phyloP scores from a whole-genome alignment of 2,329 filamentous ascomycete species.

The Aspergillus sp. region DNA sequence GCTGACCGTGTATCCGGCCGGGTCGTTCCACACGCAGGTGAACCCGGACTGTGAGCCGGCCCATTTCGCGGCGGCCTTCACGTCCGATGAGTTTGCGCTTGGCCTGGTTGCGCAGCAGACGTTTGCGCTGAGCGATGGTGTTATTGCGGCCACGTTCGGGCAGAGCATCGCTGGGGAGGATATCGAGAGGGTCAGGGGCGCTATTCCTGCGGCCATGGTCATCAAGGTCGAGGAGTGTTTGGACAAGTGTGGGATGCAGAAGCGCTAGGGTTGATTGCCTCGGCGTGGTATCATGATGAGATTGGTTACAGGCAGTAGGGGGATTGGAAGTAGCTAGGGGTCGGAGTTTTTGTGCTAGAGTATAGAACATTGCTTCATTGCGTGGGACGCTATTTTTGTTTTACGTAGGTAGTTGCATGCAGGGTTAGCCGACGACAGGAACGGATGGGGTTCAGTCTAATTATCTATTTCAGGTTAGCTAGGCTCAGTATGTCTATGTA shows the following conservation, averaged over 20 bases:
- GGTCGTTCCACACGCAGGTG: constrained; percentile 25
- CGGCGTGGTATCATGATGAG: not conserved
- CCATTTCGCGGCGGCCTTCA: constrained; percentile 23
- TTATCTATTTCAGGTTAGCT: too few relatives aligned
- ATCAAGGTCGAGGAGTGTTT: constrained; percentile 24
- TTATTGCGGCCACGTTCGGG: constrained; percentile 18
- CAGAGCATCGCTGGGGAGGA: constrained; percentile 20
- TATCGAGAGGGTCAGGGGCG: constrained; percentile 17
- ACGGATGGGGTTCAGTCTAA: too few relatives aligned
- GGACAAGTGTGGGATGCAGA: constrained; percentile 21
- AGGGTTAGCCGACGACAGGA: too few relatives aligned
- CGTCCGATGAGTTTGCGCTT: constrained; percentile 19
- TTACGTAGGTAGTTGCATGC: too few relatives aligned
- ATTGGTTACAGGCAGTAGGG: not conserved
- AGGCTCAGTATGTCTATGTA: too few relatives aligned
- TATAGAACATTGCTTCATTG: too few relatives aligned
- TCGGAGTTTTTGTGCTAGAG: too few relatives aligned
- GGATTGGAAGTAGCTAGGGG: too few relatives aligned
- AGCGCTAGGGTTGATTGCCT: constrained; percentile 5
- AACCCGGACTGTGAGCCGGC: constrained; percentile 25
- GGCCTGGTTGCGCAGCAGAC: constrained; percentile 17
- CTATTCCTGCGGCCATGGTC: constrained; percentile 14
- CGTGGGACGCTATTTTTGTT: too few relatives aligned
- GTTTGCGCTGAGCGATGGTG: constrained; percentile 18
- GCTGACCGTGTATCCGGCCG: constrained; percentile 23